Conservation (phyloP, 441 rosid species). For the Pelargonium fulgidum region DNA sequence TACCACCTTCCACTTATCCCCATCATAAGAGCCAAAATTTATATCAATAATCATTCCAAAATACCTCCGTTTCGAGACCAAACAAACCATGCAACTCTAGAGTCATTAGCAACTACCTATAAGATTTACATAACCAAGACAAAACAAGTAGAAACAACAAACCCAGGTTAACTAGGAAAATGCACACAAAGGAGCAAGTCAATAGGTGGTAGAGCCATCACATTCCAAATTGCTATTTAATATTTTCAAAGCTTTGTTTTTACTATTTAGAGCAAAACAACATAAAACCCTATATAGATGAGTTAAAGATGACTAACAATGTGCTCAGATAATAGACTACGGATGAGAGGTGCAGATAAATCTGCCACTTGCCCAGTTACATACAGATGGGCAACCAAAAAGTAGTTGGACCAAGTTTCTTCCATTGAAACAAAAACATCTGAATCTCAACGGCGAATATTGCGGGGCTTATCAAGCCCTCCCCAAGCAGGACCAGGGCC, state of each 20-base stretch:
- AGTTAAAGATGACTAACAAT: conserved; percentile 37
- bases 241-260: conserved; percentile 21
- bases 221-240: conserved; percentile 21
- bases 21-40: background rate
- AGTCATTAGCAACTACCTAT: conserved; percentile 12
- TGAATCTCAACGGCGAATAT: conserved; percentile 50
- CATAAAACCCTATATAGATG: conserved; percentile 23
- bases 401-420: conserved; percentile 21
- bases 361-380: conserved; percentile 28
- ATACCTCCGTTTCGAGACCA: conserved; percentile 9
- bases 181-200: conserved; percentile 5
- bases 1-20: conserved; percentile 2
- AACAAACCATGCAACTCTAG: conserved; percentile 10
- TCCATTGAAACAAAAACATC: conserved; percentile 23
- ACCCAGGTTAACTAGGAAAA: conserved; percentile 8
- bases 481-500: conserved; percentile 72
- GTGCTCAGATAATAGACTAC: conserved; percentile 34
- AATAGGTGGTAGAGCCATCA: conserved; percentile 16
- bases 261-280: conserved; percentile 24
- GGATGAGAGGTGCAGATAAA: conserved; percentile 33
- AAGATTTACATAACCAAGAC: conserved; percentile 6
- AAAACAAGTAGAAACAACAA: conserved; percentile 6
- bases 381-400: conserved; percentile 19
- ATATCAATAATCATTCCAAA: conserved; percentile 9
- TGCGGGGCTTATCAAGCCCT: conserved; percentile 45